Evolutionary conservation across 2,329 filamentous ascomycete species (phyloP), one percentile per base, ranked within the genome.

Genomic region (Colletotrichum sp.): DNA sequence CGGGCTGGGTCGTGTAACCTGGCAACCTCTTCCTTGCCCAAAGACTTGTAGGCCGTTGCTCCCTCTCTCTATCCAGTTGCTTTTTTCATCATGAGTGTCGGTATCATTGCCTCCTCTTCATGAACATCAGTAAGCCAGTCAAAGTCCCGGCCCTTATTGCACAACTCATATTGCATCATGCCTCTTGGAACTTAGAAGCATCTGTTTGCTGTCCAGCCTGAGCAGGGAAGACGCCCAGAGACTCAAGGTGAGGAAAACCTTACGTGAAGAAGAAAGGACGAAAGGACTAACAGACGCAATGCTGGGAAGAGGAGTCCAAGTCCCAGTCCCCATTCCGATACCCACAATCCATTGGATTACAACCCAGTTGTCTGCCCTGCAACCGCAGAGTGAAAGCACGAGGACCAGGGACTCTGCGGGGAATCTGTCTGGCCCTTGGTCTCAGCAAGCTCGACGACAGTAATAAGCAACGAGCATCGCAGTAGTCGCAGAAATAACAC

Each of bases 171-270:
- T 70, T 70, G 34, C 34, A 13, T 63, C 30, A 52, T 57, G 36
- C 44, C 64, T 19, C 15, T 69, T 68, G 30, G 52, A 69, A 55
- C 39, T 63, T 63, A 52, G 44, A 52, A 52, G 44, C 44, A 22
- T 22, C 44, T 25, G 44, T 52, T 52, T 52, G 30, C n/a, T 64
- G 32, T 30, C 59, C 19, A 22, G 61, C 15, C 32, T 68, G n/a
- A 15, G 67, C 34, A 67, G 32, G 39, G 16, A 52, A 75, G 61
- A 61, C 57, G 39, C 70, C 34, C 34, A 30, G 25, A 75, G 28
- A 64, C 27, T 63, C 15, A 52, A 75, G 67, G 74, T 75, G 39
- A 74, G 74, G 15, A 61, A 69, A 69, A 60, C 28, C 34, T 69
- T 68, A 8, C 19, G 22, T n/a, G 59, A 70, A 67, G 61, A 72